Base-by-base conservation (phyloP, 129 eudicot genomes). In the Chrysanthemum seticuspe region DNA sequence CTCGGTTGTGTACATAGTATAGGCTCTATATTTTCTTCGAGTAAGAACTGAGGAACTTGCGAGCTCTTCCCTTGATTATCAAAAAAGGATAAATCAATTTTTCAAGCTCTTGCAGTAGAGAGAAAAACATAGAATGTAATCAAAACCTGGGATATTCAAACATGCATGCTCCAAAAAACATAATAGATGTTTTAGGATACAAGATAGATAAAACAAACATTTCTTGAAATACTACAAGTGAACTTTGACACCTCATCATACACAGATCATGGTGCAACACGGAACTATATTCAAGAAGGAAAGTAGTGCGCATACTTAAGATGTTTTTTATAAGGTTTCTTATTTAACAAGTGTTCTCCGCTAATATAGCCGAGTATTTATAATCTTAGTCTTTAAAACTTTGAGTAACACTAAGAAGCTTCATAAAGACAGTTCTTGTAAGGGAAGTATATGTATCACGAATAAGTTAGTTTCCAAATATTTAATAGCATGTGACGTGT, bases 1-100 rank as follows among this genome's bases (percentile, higher is more conserved):
- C 98, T 83, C 3, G 98, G 98, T 65, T 89, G 98, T 7, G 98
- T 93, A 77, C 98, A 93, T 29, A 89, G 67, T 67, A 93, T 83
- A 12, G 98, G 98, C 79, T 74, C 94, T 49, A 89, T 84, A 62
- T 86, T 84, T 82, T 68, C 92, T 79, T 93, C 98, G 2, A 88
- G 86, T 65, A 93, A 80, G 78, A 89, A 93, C 62, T 87, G 90
- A 62, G 98, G 98, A 78, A 93, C 91, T 78, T 93, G 97, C 3
- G 97, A 93, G 84, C 98, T 93, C 82, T 93, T 93, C 49, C 98
- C 98, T 89, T 31, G 19, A 78, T 14, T 11, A 53, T 58, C 49
- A 64, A 86, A 66, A 70, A 70, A 59, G 1, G 49, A 58, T 51
- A 52, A 79, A 68, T 78, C 13, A 69, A 40, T 31, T 62, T 50